Base-by-base conservation (phyloP, 179 eudicot genomes). In the Silene noctiflora region DNA sequence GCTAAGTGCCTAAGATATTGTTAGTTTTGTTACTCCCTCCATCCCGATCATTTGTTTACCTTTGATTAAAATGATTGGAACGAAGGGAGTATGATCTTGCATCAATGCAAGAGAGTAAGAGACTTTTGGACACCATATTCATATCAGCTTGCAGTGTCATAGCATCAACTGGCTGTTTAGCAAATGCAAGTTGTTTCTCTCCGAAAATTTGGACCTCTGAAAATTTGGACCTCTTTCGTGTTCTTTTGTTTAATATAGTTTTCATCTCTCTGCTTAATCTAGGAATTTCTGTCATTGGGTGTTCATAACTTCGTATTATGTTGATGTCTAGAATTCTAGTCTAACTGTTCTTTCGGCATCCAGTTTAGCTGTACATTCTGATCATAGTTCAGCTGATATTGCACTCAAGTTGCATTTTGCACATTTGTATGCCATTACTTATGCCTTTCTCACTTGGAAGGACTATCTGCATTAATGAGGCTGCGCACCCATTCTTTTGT, bases 121-220 rank as follows among this genome's bases (percentile, higher is more conserved):
- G 25, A 5, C 61, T 9, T 48, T 8, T 62, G 31, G n/a, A 31
- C 20, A 16, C 42, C n/a, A 10, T 69, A 35, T 35, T 5, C 42
- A 35, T 31, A 31, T 8, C 42, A 0, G 42, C 42, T 35, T 35
- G 7, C 8, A 35, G 42, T 5, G 61, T 24, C 24, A 27, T 5
- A 6, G 10, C 19, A 17, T 33, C 14, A 9, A 22, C 24, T 62
- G 11, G 42, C 8, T 35, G 42, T 35, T 35, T 6, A 7, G 42
- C 6, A 56, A 76, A 59, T 67, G 31, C 17, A 67, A 70, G 9
- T 66, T 17, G 65, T 29, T 12, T 56, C 42, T 51, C 74, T 51
- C 22, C 31, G 75, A 33, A 11, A 58, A 31, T 21, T 20, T 21
- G 21, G 76, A 73, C 20, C 20, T 25, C 22, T 56, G 75, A 33